phyloP scores from a whole-genome alignment of 805 yeast genomes.

The Candida gorgasii region DNA sequence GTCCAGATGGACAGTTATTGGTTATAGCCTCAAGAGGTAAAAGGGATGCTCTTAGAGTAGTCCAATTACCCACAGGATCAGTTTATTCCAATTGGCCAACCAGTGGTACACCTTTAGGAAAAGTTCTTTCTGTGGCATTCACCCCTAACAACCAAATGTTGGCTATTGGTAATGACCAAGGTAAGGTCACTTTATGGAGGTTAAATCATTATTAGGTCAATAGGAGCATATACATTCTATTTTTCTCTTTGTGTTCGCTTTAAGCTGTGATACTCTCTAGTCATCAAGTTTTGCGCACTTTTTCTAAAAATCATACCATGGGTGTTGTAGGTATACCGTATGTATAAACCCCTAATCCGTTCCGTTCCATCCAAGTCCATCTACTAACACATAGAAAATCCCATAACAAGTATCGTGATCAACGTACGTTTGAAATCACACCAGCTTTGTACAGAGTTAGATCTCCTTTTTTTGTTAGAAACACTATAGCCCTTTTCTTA shows the following conservation, averaged over 20 bases:
- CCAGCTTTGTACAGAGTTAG: constrained; percentile 93
- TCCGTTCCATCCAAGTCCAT: neutral
- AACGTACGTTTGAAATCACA: constrained; percentile 79
- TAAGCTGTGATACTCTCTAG: neutral
- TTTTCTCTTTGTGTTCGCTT: neutral
- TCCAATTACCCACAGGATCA: constrained; percentile 83
- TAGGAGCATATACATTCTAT: neutral
- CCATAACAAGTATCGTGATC: constrained; percentile 53
- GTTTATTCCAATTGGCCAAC: constrained; percentile 98
- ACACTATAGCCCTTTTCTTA: constrained; percentile 60
- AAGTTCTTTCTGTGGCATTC: constrained; percentile 78
- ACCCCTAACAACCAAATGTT: constrained; percentile 81
- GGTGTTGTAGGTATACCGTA: constrained; percentile 15
- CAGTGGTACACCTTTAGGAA: constrained; percentile 93
- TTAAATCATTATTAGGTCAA: constrained; percentile 66
- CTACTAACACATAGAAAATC: constrained; percentile 36
- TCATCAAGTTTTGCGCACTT: neutral
- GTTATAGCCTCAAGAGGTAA: constrained; percentile 83
- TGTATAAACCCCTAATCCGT: constrained; percentile 6
- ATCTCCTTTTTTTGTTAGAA: constrained; percentile 78
- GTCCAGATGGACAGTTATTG: constrained; percentile 85
- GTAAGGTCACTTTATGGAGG: constrained; percentile 86
- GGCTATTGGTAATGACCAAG: constrained; percentile 88
- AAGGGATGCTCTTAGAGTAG: constrained; percentile 82
- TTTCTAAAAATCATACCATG: constrained; percentile 7